Evolutionary conservation across 2,329 filamentous ascomycete species (phyloP).

Genomic region (Didymellaceae sp.): DNA sequence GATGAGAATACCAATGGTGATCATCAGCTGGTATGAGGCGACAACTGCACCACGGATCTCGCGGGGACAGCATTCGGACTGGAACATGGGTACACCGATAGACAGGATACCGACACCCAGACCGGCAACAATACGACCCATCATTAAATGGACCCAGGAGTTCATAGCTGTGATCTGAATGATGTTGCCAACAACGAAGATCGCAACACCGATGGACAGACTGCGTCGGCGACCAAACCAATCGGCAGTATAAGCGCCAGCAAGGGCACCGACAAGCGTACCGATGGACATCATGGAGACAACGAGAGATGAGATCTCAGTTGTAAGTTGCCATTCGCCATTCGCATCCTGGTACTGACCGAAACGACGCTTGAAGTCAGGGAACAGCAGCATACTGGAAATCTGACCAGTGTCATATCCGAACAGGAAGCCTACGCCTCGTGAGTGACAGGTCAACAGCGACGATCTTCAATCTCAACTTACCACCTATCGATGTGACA

Average conservation of each 20-base stretch:
- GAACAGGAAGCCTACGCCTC: slow-evolving; percentile 57
- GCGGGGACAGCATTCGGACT: slow-evolving; percentile 67
- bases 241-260: slow-evolving; percentile 59
- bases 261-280: slow-evolving; percentile 51
- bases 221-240: slow-evolving; percentile 56
- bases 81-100: slow-evolving; percentile 71
- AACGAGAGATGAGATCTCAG: slow-evolving; percentile 54
- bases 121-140: slow-evolving; percentile 53
- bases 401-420: slow-evolving; percentile 63
- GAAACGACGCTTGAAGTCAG: slow-evolving; percentile 64
- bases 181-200: slow-evolving; percentile 52
- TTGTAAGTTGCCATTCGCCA: slow-evolving; percentile 49
- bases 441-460: not conserved
- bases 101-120: slow-evolving; percentile 54
- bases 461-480: not conserved
- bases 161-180: slow-evolving; percentile 52
- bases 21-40: slow-evolving; percentile 55
- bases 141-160: slow-evolving; percentile 56
- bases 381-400: slow-evolving; percentile 49
- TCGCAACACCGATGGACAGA: slow-evolving; percentile 57
- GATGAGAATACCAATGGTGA: slow-evolving; percentile 52
- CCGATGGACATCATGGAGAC: slow-evolving; percentile 48
- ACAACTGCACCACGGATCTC: slow-evolving; percentile 70
- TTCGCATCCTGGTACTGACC: slow-evolving; percentile 52
- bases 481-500: slow-evolving; percentile 63